Percentiles rank a stretch among this genome's conserved stretches.
Conservation (phyloP, 805 yeast genomes). For the Monosporozyma siamensis region DNA sequence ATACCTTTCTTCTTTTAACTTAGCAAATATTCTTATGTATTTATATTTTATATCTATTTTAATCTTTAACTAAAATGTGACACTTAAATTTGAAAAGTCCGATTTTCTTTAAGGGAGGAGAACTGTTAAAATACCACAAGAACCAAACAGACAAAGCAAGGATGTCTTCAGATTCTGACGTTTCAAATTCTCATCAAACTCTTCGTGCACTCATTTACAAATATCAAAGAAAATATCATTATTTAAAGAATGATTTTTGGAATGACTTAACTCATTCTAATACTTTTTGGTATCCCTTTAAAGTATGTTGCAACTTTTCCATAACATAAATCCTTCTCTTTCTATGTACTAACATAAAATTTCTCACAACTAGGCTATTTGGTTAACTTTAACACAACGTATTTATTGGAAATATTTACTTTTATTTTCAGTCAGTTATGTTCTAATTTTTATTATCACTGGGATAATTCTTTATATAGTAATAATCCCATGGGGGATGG, state of each 20-base stretch:
- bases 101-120: background rate
- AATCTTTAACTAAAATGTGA: background rate
- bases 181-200: background rate
- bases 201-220: background rate
- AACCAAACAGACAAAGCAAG: background rate
- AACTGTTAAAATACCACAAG: background rate
- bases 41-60: background rate
- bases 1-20: background rate
- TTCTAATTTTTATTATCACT: constrained; percentile 15
- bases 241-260: constrained; percentile 5
- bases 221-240: background rate
- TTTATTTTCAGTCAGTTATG: constrained; percentile 18
- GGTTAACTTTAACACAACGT: constrained; percentile 1
- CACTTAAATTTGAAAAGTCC: background rate
- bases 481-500: constrained; percentile 19
- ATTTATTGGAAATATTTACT: constrained; percentile 25
- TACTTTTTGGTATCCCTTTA: constrained; percentile 16
- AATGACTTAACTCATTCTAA: constrained; percentile 10
- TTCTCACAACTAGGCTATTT: background rate
- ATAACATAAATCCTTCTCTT: background rate
- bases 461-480: constrained; percentile 18
- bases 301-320: constrained; percentile 7
- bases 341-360: background rate
- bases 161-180: background rate
- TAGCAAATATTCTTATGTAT: no score